Base-by-base conservation (phyloP, 805 yeast species). In the Kockiozyma suomiensis region DNA sequence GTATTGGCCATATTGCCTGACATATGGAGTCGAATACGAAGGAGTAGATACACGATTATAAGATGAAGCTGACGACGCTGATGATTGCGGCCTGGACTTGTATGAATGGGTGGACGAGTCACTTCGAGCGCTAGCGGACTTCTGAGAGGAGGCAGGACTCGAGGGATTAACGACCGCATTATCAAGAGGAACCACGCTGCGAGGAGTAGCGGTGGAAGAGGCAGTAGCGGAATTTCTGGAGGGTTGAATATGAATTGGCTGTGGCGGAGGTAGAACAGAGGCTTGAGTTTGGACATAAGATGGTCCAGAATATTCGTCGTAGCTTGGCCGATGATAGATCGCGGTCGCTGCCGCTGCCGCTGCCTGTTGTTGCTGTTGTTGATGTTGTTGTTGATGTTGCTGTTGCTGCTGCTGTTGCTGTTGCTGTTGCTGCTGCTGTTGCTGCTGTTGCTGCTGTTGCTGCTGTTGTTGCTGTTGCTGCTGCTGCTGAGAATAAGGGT, bases 231-330 rank as follows among this genome's bases (percentile, higher is more conserved):
- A n/a, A n/a, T n/a, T n/a, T n/a, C n/a, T n/a, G n/a, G n/a, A n/a
- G n/a, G n/a, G n/a, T n/a, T n/a, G 56, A 19, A 52, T 30, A 25
- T 52, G 54, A 17, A 50, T 46, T 15, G 60, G 60, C 40, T 50
- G 56, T 15, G 56, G 60, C 15, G 45, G 51, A 12, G 40, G 53
- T 5, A 41, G 55, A n/a, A 38, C 21, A 12, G 60, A 28, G 13
- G 21, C 13, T 15, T 41, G 49, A 12, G 41, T 26, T 21, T 37
- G 45, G 30, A 19, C 25, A 41, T 52, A 52, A 15, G 50, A 15
- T 13, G 48, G 40, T 8, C 23, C 30, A 13, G 53, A 21, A 37
- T 49, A 49, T n/a, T 49, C 53, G 15, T 49, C 53, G 19, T 49
- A 49, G 12, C 33, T n/a, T 4, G 23, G 43, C 25, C 53, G 42